phyloP scores from a whole-genome alignment of 2,329 filamentous ascomycete genomes.

The Diaporthe sp. region DNA sequence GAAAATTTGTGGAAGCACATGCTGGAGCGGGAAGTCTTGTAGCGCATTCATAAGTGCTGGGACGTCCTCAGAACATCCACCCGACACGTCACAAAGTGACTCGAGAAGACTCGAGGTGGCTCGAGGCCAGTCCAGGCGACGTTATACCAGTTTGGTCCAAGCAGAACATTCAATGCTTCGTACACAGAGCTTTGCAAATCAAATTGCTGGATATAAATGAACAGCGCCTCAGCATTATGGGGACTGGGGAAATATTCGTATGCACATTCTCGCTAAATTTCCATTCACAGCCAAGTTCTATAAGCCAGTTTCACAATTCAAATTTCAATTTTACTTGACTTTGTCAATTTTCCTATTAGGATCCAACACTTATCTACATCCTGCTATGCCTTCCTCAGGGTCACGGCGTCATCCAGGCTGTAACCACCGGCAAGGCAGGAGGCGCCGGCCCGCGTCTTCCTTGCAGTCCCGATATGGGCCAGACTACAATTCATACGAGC shows the following conservation, averaged over 20 bases:
- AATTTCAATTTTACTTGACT: neutral
- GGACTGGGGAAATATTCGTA: neutral
- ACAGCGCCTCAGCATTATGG: neutral
- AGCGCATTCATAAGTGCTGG: too few relatives aligned
- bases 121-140: neutral
- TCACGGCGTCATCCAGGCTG: neutral
- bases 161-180: neutral
- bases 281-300: neutral
- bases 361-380: neutral
- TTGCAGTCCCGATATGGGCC: neutral
- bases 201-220: neutral
- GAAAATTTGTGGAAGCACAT: too few relatives aligned
- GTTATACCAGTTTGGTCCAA: neutral
- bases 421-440: neutral
- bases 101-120: neutral
- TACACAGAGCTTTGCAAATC: accelerated
- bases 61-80: too few relatives aligned
- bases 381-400: neutral
- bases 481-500: neutral
- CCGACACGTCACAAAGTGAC: neutral
- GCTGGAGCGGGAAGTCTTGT: too few relatives aligned
- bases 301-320: neutral
- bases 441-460: neutral
- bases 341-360: neutral
- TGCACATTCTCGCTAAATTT: neutral